These are phyloP conservation scores for Cadophora sp. DNA, from an alignment of 2,329 filamentous ascomycete genomes.

Conservation along the genomic window DNA sequence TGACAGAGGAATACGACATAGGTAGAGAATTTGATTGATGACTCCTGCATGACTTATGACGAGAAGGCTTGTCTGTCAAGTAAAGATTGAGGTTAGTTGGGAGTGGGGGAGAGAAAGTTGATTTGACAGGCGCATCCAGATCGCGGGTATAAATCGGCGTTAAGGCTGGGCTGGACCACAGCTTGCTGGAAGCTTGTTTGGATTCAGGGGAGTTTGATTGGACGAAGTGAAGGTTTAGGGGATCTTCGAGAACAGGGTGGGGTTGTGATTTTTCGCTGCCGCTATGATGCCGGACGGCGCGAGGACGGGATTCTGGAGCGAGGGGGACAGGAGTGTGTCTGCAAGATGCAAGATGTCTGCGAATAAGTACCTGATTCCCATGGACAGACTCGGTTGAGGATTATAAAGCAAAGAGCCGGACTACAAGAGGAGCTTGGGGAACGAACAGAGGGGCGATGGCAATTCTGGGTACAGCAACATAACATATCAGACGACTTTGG, in stretches of 20 bases:
- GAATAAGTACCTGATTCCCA: neutral
- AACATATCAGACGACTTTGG: neutral
- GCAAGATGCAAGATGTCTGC: neutral
- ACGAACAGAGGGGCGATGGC: neutral
- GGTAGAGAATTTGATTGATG: neutral
- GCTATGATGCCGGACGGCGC: constrained; percentile 4
- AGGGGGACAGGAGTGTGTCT: neutral
- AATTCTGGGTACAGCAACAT: neutral
- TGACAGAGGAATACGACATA: neutral
- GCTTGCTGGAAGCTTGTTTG: constrained; percentile 2
- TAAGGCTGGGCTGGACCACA: constrained; percentile 1
- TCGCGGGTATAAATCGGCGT: constrained; percentile 12
- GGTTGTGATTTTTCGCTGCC: neutral
- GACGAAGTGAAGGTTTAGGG: neutral
- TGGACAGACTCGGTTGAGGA: constrained; percentile 9
- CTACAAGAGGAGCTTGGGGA: constrained; percentile 5
- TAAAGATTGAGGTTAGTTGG: neutral
- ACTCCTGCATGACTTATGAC: neutral
- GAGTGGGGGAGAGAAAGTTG: neutral
- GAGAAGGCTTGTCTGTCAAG: neutral
- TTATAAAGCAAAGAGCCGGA: constrained; percentile 1
- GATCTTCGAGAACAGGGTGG: neutral
- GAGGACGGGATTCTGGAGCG: neutral
- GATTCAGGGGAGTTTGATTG: neutral
- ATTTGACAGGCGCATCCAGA: neutral